Conservation (phyloP, 2,329 filamentous ascomycete species). For the Fusarium aywerte region DNA sequence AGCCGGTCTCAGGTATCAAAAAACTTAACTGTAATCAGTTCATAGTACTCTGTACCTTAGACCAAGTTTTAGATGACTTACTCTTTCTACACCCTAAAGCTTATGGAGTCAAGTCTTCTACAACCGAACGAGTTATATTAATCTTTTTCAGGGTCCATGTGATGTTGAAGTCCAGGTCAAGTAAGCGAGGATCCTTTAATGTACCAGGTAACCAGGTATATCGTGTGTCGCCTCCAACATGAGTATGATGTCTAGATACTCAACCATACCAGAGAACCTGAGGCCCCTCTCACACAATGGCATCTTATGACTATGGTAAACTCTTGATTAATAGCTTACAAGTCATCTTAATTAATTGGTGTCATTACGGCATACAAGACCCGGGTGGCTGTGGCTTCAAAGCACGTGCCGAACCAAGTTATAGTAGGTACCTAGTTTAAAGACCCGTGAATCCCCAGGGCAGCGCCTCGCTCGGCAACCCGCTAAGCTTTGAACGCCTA, state of each 20-base stretch:
- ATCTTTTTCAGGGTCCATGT: background rate
- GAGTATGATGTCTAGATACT: background rate
- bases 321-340: background rate
- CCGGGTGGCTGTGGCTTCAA: constrained; percentile 20
- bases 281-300: background rate
- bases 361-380: constrained; percentile 12
- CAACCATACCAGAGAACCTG: background rate
- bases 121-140: background rate
- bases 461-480: constrained; percentile 43
- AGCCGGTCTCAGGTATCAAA: too few species aligned
- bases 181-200: background rate
- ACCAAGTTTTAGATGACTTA: background rate
- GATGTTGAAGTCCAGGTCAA: background rate
- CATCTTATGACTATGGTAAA: background rate
- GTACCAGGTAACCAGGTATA: background rate
- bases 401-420: constrained; percentile 15
- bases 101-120: background rate
- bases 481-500: constrained; percentile 33
- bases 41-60: too few species aligned
- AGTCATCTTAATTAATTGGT: constrained; percentile 1
- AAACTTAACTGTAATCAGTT: too few species aligned
- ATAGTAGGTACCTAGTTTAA: too few species aligned
- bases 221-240: background rate
- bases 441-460: constrained; percentile 24
- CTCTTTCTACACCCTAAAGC: background rate